Conservation (phyloP, 1,139 yeast genomes). For the Meyerozyma elateridarum region DNA sequence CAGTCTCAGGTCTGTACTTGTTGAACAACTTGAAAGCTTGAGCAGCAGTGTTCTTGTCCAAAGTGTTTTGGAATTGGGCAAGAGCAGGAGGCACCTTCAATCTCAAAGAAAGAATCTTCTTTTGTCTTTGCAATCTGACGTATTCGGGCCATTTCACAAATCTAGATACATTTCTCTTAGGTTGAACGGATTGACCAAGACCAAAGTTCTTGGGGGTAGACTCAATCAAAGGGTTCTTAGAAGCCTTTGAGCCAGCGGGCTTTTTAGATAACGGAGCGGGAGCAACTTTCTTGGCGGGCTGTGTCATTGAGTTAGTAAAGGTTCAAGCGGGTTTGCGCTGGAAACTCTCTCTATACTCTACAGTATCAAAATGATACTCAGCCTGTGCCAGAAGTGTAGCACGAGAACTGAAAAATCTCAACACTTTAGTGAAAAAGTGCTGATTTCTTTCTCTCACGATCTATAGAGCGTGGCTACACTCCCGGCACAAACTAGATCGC, state of each 20-base stretch:
- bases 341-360: conserved; percentile 32
- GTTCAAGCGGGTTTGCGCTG: conserved; percentile 27
- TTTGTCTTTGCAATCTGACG: conserved; percentile 85
- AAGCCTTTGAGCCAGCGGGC: conserved; percentile 33
- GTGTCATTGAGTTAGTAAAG: conserved; percentile 64
- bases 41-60: conserved; percentile 98
- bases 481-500: conserved; percentile 2
- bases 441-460: background rate
- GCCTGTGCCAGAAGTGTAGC: conserved; percentile 39
- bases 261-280: conserved; percentile 75
- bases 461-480: conserved; percentile 5
- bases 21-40: conserved; percentile 93
- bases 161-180: conserved; percentile 93
- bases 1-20: conserved; percentile 98
- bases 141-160: conserved; percentile 98
- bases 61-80: conserved; percentile 90
- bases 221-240: conserved; percentile 75
- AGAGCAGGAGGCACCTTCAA: conserved; percentile 98
- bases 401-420: background rate
- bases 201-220: conserved; percentile 92
- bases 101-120: conserved; percentile 90
- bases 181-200: conserved; percentile 92
- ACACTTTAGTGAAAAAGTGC: background rate
- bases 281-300: conserved; percentile 77
- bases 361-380: conserved; percentile 41